Base-by-base conservation (phyloP, 2,329 filamentous ascomycete species). In the Exophiala aquamarina region DNA sequence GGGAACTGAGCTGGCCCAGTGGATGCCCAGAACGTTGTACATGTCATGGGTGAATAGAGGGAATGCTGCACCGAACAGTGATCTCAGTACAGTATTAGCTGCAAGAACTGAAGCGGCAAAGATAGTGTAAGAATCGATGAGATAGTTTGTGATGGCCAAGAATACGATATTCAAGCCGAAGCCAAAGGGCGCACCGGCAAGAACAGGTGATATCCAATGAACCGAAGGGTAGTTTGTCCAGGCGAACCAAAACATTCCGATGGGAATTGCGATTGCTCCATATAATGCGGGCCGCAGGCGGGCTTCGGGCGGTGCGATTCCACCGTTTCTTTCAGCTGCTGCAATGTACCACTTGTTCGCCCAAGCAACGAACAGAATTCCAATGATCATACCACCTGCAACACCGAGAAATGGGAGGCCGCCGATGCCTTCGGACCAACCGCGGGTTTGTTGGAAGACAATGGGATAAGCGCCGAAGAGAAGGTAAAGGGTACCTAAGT, bases 61-160 rank as follows among this genome's bases (percentile, higher is more conserved):
- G 72, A 94, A 93, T 1, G 77, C 82, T 2, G 87, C 87, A 54
- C 87, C 89, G 53, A 84, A 86, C 7, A 90, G 72, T 0, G 86
- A 91, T 57, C 89, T 83, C 29, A 94, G 70, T 61, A 94, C 86
- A 0, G 87, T 87, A 67, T 91, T 89, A 38, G 85, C 86, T 2
- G 87, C 87, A 7, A 91, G 71, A 0, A 84, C 86, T 0, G 83
- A 87, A 0, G 87, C 87, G 1, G 88, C 87, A 54, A 84, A 92
- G 58, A 91, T 85, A 41, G 84, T 83, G 64, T 89, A 77, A 4
- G 81, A 70, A 59, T 87, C 85, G 51, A 87, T 79, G 10, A 87
- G 74, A 44, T 71, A 71, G 49, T 65, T 72, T 3, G 70, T 54
- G 19, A 57, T 50, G n/a, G 29, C 52, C 29, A 58, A 41, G 47